Evolutionary conservation across 768 basidiomycete species (phyloP), one percentile per base, ranked within the genome.

Genomic region (Pholiota conissans): DNA sequence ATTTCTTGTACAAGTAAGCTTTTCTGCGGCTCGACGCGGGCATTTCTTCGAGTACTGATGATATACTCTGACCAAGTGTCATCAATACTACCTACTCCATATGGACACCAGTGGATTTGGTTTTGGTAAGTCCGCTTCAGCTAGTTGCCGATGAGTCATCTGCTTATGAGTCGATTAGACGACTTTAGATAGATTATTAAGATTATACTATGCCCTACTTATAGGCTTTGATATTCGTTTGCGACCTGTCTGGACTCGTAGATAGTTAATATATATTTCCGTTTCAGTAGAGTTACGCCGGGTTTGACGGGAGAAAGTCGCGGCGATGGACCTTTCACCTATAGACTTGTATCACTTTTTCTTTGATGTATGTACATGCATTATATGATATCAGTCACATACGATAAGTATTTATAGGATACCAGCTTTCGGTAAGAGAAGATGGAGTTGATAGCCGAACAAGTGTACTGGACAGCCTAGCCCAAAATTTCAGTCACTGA

Each of bases 11-110:
- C 13, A 45, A 42, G 53, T 54, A 42, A 5, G 40, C 46, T 10
- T 14, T 54, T 29, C 7, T 46, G 7, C 11, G 42, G 20, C 53
- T 20, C 30, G 29, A 47, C 32, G 42, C 42, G 30, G 18, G 14
- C 46, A 46, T 54, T 54, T 20, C 42, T 54, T 14, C 29, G 30
- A 54, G 40, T 45, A 47, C 53, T 54, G 42, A n/a, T n/a, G n/a
- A 54, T 54, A 46, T 54, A 18, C 32, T 45, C 13, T 54, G 53
- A 30, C 40, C 39, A 18, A 45, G 53, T 26, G 37, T 18, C 52
- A 28, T 54, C 39, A 53, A 30, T 26, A 40, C 24, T 53, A n/a
- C 22, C 46, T 30, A 24, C n/a, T n/a, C 14, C 27, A 20, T 28
- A 39, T 47, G 13, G 49, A 50, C 49, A 50, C 24, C 14, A 6